Percentiles rank a stretch among this genome's conserved stretches.
Evolutionary conservation across 768 basidiomycete species (phyloP).

Genomic region (Multifurca ochricompacta): DNA sequence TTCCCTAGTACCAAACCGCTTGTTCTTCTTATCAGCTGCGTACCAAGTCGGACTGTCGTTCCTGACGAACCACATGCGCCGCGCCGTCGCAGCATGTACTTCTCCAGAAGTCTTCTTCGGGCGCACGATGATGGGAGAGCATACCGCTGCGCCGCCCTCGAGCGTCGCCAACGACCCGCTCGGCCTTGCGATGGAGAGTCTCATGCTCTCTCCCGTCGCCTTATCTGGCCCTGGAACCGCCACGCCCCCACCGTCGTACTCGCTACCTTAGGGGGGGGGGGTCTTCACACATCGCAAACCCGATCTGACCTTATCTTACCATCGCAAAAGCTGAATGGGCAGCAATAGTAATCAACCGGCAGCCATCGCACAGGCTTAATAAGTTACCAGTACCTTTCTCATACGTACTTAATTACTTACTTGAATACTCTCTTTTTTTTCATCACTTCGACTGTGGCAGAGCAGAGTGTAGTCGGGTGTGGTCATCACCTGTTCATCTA

Average conservation of each 20-base stretch:
- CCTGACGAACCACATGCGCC: slow-evolving; percentile 88
- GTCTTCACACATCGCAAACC: background rate
- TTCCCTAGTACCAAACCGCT: slow-evolving; percentile 1
- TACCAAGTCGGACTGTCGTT: slow-evolving; percentile 97
- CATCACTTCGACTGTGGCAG: too few relatives aligned
- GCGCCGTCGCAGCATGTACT: slow-evolving; percentile 91
- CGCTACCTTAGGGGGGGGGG: slow-evolving; percentile 4
- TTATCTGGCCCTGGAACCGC: slow-evolving; percentile 2
- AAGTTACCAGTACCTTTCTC: background rate
- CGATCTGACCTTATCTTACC: background rate
- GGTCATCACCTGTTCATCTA: too few relatives aligned
- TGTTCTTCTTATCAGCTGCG: slow-evolving; percentile 49
- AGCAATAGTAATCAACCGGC: background rate
- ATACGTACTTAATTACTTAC: too few relatives aligned
- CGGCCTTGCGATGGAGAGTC: slow-evolving; percentile 33
- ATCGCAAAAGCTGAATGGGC: background rate
- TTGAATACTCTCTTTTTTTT: background rate
- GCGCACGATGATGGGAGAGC: slow-evolving; percentile 29
- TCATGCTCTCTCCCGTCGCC: slow-evolving; percentile 18
- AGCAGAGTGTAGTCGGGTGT: too few relatives aligned
- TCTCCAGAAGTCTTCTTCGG: slow-evolving; percentile 88
- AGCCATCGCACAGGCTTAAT: background rate
- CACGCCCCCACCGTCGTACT: slow-evolving; percentile 19
- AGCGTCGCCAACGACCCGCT: slow-evolving; percentile 30
- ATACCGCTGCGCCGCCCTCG: slow-evolving; percentile 30